These are phyloP conservation scores for Malassezia obtusa DNA, from an alignment of 1,284 basidiomycete species.

Conservation along the genomic window DNA sequence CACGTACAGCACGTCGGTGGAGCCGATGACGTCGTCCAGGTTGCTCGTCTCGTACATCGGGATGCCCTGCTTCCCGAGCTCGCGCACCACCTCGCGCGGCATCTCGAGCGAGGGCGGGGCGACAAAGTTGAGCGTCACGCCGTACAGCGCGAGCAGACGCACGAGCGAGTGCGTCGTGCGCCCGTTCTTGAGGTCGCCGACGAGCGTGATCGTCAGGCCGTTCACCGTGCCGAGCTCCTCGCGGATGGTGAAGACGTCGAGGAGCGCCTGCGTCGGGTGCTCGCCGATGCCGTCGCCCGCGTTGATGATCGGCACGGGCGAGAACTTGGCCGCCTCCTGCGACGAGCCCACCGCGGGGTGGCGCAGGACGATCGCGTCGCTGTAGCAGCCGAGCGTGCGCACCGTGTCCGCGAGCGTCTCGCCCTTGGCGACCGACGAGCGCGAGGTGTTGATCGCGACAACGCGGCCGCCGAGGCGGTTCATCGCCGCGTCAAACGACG, in stretches of 20 bases:
- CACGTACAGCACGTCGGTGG: slow-evolving; percentile 95
- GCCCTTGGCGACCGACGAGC: slow-evolving; percentile 84
- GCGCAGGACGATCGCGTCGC: slow-evolving; percentile 85
- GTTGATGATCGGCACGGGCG: slow-evolving; percentile 88
- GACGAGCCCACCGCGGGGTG: slow-evolving; percentile 88
- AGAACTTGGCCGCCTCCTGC: slow-evolving; percentile 64
- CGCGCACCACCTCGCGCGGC: slow-evolving; percentile 75
- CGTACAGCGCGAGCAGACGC: slow-evolving; percentile 72
- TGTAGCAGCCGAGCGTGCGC: slow-evolving; percentile 88
- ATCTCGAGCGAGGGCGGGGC: slow-evolving; percentile 80
- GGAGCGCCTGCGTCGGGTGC: slow-evolving; percentile 72
- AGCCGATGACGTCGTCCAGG: slow-evolving; percentile 76
- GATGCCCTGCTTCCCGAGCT: slow-evolving; percentile 52
- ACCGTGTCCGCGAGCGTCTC: slow-evolving; percentile 90
- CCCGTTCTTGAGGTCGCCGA: slow-evolving; percentile 97
- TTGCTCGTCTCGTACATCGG: slow-evolving; percentile 70
- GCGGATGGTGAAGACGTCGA: slow-evolving; percentile 95
- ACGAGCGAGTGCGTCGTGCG: slow-evolving; percentile 95
- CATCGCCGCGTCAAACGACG: slow-evolving; percentile 98
- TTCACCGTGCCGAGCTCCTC: slow-evolving; percentile 97
- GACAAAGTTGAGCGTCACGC: slow-evolving; percentile 88
- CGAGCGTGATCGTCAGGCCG: slow-evolving; percentile 77
- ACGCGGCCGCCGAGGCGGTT: slow-evolving; percentile 93
- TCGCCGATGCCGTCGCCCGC: slow-evolving; percentile 95
- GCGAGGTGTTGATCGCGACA: slow-evolving; percentile 68